Evolutionary conservation across 176 grass and related monocot species (phyloP).

Genomic region (Secale cereale): DNA sequence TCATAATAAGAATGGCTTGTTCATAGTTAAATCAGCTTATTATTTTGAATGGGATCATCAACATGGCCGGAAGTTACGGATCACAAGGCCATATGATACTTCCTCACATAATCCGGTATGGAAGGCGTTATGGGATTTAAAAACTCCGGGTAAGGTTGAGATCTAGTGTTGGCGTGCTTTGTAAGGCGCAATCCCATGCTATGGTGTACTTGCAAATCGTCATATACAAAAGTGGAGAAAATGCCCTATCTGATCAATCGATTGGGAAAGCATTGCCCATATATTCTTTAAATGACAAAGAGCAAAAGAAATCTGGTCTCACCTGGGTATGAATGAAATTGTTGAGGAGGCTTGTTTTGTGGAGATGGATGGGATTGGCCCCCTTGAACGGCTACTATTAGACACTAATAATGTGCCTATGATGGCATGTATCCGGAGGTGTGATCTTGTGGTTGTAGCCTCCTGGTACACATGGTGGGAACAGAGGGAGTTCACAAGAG

Average conservation of each 20-base stretch:
- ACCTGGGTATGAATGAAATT: background rate
- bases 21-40: background rate
- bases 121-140: background rate
- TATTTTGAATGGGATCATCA: background rate
- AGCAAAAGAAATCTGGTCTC: background rate
- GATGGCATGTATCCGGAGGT: too few species aligned
- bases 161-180: background rate
- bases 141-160: background rate
- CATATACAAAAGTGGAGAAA: background rate
- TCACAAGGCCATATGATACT: background rate
- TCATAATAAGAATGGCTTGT: too few species aligned
- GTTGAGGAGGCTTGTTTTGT: too few species aligned
- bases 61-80: background rate
- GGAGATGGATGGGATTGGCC: too few species aligned
- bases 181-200: background rate
- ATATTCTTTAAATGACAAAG: background rate
- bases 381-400: too few species aligned
- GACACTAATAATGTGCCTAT: too few species aligned
- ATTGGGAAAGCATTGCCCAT: background rate
- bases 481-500: too few species aligned
- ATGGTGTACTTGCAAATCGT: background rate
- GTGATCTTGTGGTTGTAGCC: too few species aligned
- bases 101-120: background rate
- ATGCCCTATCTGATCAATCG: background rate
- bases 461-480: too few species aligned